Evolutionary conservation across 192 early-diverging fungal species (phyloP), one percentile per base, ranked within the genome.

Genomic region (Podochytrium sp.): DNA sequence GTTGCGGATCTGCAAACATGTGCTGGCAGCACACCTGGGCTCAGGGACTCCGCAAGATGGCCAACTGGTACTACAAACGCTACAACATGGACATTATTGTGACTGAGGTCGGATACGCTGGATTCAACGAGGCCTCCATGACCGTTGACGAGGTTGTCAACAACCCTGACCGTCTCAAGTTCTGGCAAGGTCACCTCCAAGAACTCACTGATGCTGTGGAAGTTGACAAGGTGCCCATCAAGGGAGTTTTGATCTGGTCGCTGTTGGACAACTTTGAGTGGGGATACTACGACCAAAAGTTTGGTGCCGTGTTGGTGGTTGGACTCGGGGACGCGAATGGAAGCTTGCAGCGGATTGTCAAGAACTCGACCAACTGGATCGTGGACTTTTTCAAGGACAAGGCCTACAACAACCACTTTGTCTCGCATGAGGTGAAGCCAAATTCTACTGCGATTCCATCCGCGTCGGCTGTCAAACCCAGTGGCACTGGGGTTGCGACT

Each of bases 231-330:
- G 59, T 59, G 1, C 55, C 43, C 12, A 70, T 82, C 10, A 66
- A 62, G 16, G 75, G 79, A n/a, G 80, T 83, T 32, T 20, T 61
- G 35, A 73, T 62, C 6, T 82, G 80, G 80, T 79, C 80, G n/a
- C 53, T 82, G 1, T 2, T 82, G 23, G 80, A 82, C 66, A 82
- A 82, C 53, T 82, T 82, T 53, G 80, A 83, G 73, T 82, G 80
- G 80, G 59, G 59, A 18, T 61, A 61, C 32, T 61, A 61, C 37
- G 59, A 61, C 32, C 59, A 61, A 37, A 25, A 37, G 25, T 61
- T 61, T 23, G 59, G 59, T 7, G 59, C 59, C 6, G 59, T 61
- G 18, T 4, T 7, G 18, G 59, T 61, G 30, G 59, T 61, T 61
- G 59, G 59, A 16, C 32, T 61, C 0, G 59, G 59, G 32, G 37